Evolutionary conservation across 176 grass and related monocot species (phyloP).

Genomic region (Leersia perrieri): DNA sequence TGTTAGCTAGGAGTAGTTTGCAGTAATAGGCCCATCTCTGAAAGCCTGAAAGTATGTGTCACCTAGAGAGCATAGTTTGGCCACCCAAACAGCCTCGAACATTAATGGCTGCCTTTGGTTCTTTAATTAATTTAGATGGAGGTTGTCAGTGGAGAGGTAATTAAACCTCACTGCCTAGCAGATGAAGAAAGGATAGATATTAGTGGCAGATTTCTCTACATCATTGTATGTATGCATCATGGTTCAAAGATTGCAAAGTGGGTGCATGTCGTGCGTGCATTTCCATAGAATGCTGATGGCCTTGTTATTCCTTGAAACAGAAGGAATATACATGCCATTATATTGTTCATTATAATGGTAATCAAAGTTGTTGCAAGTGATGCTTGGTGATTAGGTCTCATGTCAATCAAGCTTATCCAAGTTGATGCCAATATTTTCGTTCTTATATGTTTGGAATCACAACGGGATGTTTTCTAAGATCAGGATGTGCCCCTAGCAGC

Average conservation of each 20-base stretch:
- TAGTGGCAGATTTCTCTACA: not conserved
- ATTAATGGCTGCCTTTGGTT: not conserved
- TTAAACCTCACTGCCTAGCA: conserved; percentile 17
- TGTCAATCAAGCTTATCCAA: conserved; percentile 46
- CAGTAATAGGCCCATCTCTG: conserved; percentile 35
- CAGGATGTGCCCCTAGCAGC: not conserved
- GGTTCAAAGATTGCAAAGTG: conserved; percentile 21
- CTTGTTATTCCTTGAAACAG: conserved; percentile 34
- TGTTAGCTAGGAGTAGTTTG: conserved; percentile 40
- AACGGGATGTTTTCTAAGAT: conserved; percentile 15
- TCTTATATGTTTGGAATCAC: conserved; percentile 31
- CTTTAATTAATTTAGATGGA: conserved; percentile 10
- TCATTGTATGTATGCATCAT: not conserved
- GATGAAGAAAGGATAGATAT: not conserved
- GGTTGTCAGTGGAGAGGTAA: conserved; percentile 37
- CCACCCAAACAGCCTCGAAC: conserved; percentile 10
- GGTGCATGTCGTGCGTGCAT: conserved; percentile 6
- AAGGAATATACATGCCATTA: conserved; percentile 50
- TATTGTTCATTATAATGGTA: conserved; percentile 37
- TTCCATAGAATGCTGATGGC: conserved; percentile 32
- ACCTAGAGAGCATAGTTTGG: conserved; percentile 40
- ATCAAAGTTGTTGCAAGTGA: conserved; percentile 52
- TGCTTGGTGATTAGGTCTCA: conserved; percentile 55
- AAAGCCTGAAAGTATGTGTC: conserved; percentile 21
- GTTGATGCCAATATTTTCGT: conserved; percentile 30